phyloP scores from a whole-genome alignment of 2,329 filamentous ascomycete species.

The Didymella segeticola region DNA sequence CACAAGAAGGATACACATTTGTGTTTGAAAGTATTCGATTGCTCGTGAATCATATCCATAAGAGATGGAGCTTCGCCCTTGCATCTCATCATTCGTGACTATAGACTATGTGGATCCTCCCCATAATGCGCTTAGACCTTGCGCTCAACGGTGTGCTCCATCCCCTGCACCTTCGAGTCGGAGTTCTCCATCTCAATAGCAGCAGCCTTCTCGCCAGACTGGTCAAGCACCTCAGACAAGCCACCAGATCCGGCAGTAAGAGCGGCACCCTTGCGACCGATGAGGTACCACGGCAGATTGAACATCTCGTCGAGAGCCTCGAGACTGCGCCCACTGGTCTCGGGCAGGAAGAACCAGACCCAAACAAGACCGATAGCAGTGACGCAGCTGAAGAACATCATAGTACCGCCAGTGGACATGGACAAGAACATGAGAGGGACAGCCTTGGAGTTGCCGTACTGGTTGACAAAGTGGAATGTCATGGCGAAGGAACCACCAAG shows the following conservation, averaged over 20 bases:
- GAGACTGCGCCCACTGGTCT: constrained; percentile 69
- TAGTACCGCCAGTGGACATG: constrained; percentile 69
- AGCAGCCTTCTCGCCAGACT: constrained; percentile 42
- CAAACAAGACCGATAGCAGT: constrained; percentile 72
- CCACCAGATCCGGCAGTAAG: constrained; percentile 43
- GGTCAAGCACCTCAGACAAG: constrained; percentile 43
- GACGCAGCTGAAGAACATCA: constrained; percentile 76
- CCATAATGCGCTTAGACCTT: constrained; percentile 23
- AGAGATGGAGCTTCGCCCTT: constrained; percentile 14
- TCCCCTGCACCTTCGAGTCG: constrained; percentile 12
- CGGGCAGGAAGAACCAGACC: constrained; percentile 76
- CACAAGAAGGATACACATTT: background rate
- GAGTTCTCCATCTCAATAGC: constrained; percentile 36
- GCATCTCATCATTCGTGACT: constrained; percentile 1
- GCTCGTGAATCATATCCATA: constrained; percentile 3
- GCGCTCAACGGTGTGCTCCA: constrained; percentile 24
- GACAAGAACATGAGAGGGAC: constrained; percentile 76
- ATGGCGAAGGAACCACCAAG: constrained; percentile 75
- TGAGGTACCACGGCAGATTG: constrained; percentile 75
- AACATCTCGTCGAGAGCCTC: constrained; percentile 78
- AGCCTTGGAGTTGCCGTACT: constrained; percentile 76
- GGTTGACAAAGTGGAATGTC: constrained; percentile 80
- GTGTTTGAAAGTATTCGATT: background rate
- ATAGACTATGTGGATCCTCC: background rate
- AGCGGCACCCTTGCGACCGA: constrained; percentile 60